Base-by-base conservation (phyloP, 371 early-diverging fungal genomes). In the Funneliformis caledonium region DNA sequence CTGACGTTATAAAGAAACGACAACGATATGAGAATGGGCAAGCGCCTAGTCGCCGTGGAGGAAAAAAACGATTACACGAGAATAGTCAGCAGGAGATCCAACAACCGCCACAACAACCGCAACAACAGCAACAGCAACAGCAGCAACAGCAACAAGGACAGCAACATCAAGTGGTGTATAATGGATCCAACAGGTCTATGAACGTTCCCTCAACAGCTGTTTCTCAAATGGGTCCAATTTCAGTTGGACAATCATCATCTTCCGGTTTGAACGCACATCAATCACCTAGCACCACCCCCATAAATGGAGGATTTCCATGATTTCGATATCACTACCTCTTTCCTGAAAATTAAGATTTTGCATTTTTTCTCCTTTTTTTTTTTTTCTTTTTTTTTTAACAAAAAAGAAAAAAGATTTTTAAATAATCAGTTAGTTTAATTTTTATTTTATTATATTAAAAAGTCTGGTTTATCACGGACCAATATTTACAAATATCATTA, bases 1-100 rank as follows among this genome's bases (percentile, higher is more conserved):
- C 93, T 6, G 93, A 94, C 80, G 90, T 95, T 19, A 96, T 96
- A 75, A 91, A 93, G 65, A 96, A 96, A 82, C 89, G 96, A 59
- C 91, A 93, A 78, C 89, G 94, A 45, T 89, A 91, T 65, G 93
- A 93, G 83, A 85, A 85, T 26, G 86, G 83, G 16, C 80, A 79
- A 56, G 70, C 67, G 2, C 80, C 80, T 22, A 79, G 59, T 79
- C 80, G 80, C 5, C 69, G 80, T 8, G 19, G 48, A 67, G 62
- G 52, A 31, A 79, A 79, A 72, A 79, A 79, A 50, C 48, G 72
- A 47, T 43, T 65, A 45, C 33, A 37, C 4, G 77, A 77, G 7
- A n/a, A 10, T 16, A 16, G 7, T 6, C 45, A 59, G 22, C 60
- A 61, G 19, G 67, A 48, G 10, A 33, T 47, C 1, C 68, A 78